Evolutionary conservation across 116 monocot genomes (phyloP), one percentile per base, ranked within the genome.

Genomic region (Iris pallida): DNA sequence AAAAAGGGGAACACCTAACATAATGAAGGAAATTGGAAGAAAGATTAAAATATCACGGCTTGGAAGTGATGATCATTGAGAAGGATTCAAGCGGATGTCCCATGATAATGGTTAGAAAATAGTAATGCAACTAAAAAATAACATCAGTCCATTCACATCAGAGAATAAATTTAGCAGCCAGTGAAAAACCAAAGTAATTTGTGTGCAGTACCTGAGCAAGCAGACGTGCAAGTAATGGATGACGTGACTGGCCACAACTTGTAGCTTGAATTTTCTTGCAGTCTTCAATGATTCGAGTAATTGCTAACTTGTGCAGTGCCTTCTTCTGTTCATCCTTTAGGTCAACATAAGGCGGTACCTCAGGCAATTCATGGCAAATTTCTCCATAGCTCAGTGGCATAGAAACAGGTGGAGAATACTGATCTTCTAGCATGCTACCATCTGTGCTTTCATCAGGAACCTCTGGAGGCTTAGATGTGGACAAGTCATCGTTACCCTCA

Each of bases 151-250:
- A 30, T 30, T 30, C 30, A 30, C 30, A 30, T 30, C 30, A 30
- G 30, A 30, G 0, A 30, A 30, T 3, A 30, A 30, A 30, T 30
- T 0, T 30, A 30, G 30, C 30, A 30, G 30, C 30, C 30, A 30
- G 30, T 30, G 30, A 30, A 30, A 30, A 3, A 30, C 3, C 30
- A 30, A 30, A 30, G 30, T 30, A n/a, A 30, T 30, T 30, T 30
- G 30, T 30, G 30, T 30, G 30, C 13, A 53, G 17, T 82, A 98
- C 98, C 87, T 83, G 90, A 55, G 88, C 73, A 75, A 93, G 71
- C 68, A 98, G 53, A 41, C 81, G 93, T 20, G 93, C 82, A 80
- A 98, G 79, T 63, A 98, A 79, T 52, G 75, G 74, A 58, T 84
- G 77, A 18, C 83, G 68, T 53, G 63, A 62, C 64, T 84, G 72